Conservation (phyloP, 2,329 filamentous ascomycete genomes). For the Stachybotrys echinatus region DNA sequence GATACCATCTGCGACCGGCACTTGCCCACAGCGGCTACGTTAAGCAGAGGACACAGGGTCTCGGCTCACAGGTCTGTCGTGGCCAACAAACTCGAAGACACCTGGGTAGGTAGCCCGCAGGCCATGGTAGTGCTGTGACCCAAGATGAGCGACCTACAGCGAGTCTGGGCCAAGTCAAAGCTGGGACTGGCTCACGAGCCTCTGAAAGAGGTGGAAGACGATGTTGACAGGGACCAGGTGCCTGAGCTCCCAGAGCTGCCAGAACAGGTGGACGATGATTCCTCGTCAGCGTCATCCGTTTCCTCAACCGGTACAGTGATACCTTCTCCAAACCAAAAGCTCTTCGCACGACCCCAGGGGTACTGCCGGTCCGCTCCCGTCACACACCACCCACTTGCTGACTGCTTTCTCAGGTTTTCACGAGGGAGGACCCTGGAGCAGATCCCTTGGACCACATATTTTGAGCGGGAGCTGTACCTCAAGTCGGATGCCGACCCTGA, state of each 20-base stretch:
- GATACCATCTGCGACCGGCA: neutral
- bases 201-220: constrained; percentile 46
- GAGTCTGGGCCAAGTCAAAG: constrained; percentile 72
- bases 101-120: neutral
- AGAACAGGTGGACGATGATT: constrained; percentile 53
- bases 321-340: constrained; percentile 66
- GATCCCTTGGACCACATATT: constrained; percentile 84
- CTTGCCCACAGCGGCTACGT: neutral
- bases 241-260: constrained; percentile 41
- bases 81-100: neutral
- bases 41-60: neutral
- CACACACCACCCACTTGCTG: neutral
- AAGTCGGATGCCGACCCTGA: constrained; percentile 36
- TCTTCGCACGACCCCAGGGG: constrained; percentile 69
- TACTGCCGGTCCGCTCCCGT: constrained; percentile 26
- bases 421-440: constrained; percentile 55
- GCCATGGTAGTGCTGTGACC: neutral
- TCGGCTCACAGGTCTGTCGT: no score
- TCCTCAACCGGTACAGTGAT: constrained; percentile 91
- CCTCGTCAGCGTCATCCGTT: constrained; percentile 72
- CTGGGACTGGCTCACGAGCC: constrained; percentile 50
- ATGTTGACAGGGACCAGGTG: constrained; percentile 41
- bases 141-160: constrained; percentile 76
- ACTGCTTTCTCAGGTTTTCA: constrained; percentile 31
- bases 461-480: constrained; percentile 80